Evolutionary conservation across 768 basidiomycete species (phyloP), one percentile per base, ranked within the genome.

Genomic region (Stropharia rugosoannulata): DNA sequence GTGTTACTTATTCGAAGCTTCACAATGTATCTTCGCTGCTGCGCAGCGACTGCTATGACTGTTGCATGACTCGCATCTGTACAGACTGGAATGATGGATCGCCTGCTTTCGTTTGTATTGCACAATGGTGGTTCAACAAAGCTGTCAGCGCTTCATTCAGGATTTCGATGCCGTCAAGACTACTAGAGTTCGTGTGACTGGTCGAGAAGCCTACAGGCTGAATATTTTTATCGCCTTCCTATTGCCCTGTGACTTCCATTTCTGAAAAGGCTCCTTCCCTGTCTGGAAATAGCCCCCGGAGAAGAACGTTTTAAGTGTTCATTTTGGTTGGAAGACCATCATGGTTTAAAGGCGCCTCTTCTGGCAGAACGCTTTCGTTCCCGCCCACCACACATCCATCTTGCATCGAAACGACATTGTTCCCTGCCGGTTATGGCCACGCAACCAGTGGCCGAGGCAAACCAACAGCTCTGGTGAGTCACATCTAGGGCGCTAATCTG

Each of bases 401-500:
- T 57, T 39, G 47, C 22, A 45, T 64, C 65, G 59, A 46, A 42
- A 46, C 49, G 62, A 54, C 67, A 66, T 60, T 60, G 62, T 67
- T 49, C 59, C 74, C 67, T 70, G 71, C 75, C 77, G 72, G 65
- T 71, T 70, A 80, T 84, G 80, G 78, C 84, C 56, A 69, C 74
- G 64, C 79, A 77, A 75, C 78, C 81, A 65, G 68, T 77, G 75
- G 80, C 72, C 58, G 84, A 84, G 75, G 75, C 76, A 56, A 83
- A 75, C 69, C 81, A 85, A 68, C 84, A 84, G 67, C 75, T 82
- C 59, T 89, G 87, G 87, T 87, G 57, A 68, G 82, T 75, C 49
- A 32, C 29, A 32, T 32, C 29, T 32, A 51, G 54, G 59, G 59
- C 59, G 51, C 57, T 64, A 54, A 57, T 48, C 38, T 53, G 16